Evolutionary conservation across 768 basidiomycete species (phyloP).

Genomic region (Podaxis pistillaris): DNA sequence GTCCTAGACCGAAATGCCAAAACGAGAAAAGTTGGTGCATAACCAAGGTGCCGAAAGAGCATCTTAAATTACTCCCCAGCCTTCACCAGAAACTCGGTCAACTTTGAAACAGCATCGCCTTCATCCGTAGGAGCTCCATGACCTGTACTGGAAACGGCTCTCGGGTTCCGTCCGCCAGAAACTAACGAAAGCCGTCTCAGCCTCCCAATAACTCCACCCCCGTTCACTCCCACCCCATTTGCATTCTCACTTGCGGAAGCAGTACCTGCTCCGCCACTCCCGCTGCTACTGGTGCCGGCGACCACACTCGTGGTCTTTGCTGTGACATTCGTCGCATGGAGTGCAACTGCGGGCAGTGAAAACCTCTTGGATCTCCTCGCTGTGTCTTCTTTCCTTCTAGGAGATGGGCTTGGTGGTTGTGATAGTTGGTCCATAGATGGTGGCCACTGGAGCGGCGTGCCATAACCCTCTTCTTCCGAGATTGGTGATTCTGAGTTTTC

Average conservation of each 20-base stretch:
- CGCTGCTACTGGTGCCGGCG: conserved; percentile 25
- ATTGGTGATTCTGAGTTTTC: conserved; percentile 14
- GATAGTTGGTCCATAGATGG: conserved; percentile 19
- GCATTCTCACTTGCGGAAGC: neutral
- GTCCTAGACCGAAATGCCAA: neutral
- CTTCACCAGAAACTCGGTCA: neutral
- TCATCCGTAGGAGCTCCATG: neutral
- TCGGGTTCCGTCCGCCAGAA: neutral
- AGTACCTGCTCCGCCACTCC: neutral
- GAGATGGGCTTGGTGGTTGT: conserved; percentile 27
- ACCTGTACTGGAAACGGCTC: neutral
- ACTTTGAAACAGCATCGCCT: neutral
- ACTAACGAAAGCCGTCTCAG: conserved; percentile 11
- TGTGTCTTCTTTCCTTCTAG: conserved; percentile 53
- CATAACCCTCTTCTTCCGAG: conserved; percentile 20
- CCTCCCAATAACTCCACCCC: conserved; percentile 6
- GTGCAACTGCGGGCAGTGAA: conserved; percentile 72
- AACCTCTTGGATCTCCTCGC: conserved; percentile 65
- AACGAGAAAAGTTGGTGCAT: neutral
- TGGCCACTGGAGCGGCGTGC: conserved; percentile 17
- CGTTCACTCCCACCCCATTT: neutral
- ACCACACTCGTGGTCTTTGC: conserved; percentile 43
- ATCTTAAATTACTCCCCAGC: no score
- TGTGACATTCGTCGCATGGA: conserved; percentile 72
- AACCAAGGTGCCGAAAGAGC: neutral